A percentile compares a stretch with the other conserved stretches of the same genome.
Evolutionary conservation across 352 stramenopile genomes (phyloP).

Genomic region (Phytophthora fragariae): DNA sequence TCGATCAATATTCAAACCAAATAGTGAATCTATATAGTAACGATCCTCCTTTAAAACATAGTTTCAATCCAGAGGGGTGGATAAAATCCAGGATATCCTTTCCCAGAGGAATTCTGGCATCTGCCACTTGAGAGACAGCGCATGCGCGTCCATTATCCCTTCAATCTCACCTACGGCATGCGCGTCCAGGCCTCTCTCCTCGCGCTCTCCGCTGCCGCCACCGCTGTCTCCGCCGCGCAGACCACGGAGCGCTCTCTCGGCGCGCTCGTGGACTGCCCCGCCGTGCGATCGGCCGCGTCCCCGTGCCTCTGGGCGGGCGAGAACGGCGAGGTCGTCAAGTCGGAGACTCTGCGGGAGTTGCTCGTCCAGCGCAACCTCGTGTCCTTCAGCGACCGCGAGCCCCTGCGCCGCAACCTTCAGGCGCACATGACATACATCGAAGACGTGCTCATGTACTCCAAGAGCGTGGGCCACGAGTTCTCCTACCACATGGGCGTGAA

Average conservation of each 20-base stretch:
- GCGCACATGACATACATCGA: slow-evolving; percentile 84
- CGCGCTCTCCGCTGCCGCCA: slow-evolving; percentile 19
- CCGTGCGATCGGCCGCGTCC: slow-evolving; percentile 26
- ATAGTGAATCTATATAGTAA: neutral
- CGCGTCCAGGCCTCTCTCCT: slow-evolving; percentile 32
- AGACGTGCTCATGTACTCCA: slow-evolving; percentile 69
- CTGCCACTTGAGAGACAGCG: slow-evolving; percentile 29
- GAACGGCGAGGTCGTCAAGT: slow-evolving; percentile 46
- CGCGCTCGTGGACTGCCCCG: slow-evolving; percentile 58
- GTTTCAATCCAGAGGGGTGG: neutral
- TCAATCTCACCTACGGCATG: slow-evolving; percentile 17
- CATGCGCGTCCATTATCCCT: neutral
- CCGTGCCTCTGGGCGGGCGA: slow-evolving; percentile 69
- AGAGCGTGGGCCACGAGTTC: slow-evolving; percentile 63
- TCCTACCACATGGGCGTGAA: slow-evolving; percentile 78
- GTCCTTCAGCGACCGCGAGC: slow-evolving; percentile 34
- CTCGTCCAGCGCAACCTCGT: slow-evolving; percentile 52
- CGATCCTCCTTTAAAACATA: neutral
- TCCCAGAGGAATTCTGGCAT: neutral
- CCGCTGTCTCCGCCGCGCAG: neutral
- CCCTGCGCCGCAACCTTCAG: slow-evolving; percentile 60
- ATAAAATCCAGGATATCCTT: neutral
- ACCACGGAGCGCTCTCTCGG: slow-evolving; percentile 46
- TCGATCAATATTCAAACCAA: neutral
- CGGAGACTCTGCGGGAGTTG: slow-evolving; percentile 52